Percentiles rank a stretch among this genome's conserved stretches.
Conservation (phyloP, 495 filamentous ascomycete genomes). For the Xylaria telfairii region DNA sequence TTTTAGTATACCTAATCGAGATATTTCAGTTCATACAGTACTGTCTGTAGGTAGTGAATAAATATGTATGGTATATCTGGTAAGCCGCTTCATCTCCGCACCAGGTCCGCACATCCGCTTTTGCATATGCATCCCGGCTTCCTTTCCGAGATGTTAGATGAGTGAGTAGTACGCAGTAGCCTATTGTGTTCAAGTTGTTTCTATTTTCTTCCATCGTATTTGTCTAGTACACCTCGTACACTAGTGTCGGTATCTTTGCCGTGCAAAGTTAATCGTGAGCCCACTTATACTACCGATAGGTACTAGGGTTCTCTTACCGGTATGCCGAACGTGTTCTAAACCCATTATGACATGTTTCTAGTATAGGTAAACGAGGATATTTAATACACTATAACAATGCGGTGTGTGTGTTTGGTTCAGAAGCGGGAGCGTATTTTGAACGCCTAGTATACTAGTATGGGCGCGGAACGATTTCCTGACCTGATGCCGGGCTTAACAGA, state of each 20-base stretch:
- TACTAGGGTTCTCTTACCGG: background rate
- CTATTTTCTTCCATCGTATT: background rate
- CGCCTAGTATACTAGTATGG: background rate
- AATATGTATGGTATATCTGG: background rate
- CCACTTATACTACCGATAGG: too few species aligned
- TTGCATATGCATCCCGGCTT: conserved; percentile 14
- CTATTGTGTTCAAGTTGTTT: background rate
- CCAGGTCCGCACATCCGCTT: conserved; percentile 14
- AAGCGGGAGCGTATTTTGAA: background rate
- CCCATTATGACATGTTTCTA: too few species aligned
- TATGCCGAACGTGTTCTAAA: background rate
- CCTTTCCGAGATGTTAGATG: conserved; percentile 9
- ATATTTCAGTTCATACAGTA: conserved; percentile 13
- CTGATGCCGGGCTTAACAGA: background rate
- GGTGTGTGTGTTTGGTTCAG: background rate
- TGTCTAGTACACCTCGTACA: background rate
- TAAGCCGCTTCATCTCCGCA: conserved; percentile 6
- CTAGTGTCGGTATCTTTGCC: background rate
- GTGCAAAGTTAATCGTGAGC: conserved; percentile 3
- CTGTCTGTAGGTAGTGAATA: too few species aligned
- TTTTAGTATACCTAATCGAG: conserved; percentile 18
- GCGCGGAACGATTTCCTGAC: background rate
- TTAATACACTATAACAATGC: background rate
- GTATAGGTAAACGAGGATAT: background rate
- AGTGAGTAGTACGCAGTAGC: too few species aligned